Base-by-base conservation (phyloP, 2,329 filamentous ascomycete species). In the Emergomyces africanus region DNA sequence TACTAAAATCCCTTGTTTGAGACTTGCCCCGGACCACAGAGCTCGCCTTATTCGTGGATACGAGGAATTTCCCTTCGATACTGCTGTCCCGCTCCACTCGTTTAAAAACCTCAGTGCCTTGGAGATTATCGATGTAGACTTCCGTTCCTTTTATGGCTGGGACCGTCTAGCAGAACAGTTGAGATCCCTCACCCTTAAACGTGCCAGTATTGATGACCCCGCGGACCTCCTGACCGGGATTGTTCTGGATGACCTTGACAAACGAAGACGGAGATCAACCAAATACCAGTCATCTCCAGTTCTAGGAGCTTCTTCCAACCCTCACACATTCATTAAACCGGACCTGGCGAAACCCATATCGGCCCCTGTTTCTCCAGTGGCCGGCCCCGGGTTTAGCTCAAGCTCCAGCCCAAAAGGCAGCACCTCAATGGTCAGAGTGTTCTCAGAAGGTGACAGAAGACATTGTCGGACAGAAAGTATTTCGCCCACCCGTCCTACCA, bases 51-150 rank as follows among this genome's bases (percentile, higher is more conserved):
- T 99, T 66, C 83, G 86, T 65, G 92, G 92, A 33, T 97, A 94
- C 70, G 94, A 99, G 73, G 92, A 96, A 73, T 99, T 97, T 66
- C 94, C 94, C 2, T 96, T 97, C 72, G 94, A 99, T 73, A 96
- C 90, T 28, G 94, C 94, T 23, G 94, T 99, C 35, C 94, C 94
- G 23, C 79, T 99, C n/a, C 87, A 95, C 72, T 88, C 89, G 9
- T 97, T 99, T 82, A 97, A 99, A 76, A 99, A 97, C 66, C 78
- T 97, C 58, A 92, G 92, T 74, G 88, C 90, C 25, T 80, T 99
- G 64, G 94, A 99, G 72, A 89, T 99, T 57, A 91, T 87, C 75
- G 91, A 95, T 74, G 87, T 97, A 70, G 94, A 99, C 73, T 96
- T 96, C 70, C 85, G 94, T 62, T 91, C 96, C 67, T 96, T 97